Evolutionary conservation across 345 rosid genomes (phyloP), one percentile per base, ranked within the genome.

Genomic region (Lepidium africanum): DNA sequence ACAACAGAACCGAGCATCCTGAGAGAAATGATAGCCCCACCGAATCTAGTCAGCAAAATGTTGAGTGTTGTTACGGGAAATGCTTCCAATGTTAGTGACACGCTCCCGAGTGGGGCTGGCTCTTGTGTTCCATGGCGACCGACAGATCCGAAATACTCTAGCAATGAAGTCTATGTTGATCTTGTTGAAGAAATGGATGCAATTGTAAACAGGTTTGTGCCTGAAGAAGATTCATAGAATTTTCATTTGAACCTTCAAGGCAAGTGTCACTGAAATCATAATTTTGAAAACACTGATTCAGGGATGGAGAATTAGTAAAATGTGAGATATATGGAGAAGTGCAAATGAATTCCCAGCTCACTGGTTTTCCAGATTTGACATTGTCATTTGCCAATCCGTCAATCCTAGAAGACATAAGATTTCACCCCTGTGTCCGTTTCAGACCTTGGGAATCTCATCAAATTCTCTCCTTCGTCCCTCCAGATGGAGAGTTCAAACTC

Each of bases 161-260:
- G 81, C 69, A 87, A 89, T 58, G 96, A 89, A 84, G 96, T 91
- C 52, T 86, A 88, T 62, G 95, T 94, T 6, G 96, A 94, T 71
- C 96, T 94, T 3, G 93, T 85, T 36, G 96, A 94, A 81, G 93
- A 89, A 85, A 84, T 94, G 96, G 99, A 94, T 81, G 91, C 96
- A 11, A 77, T 79, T 73, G 76, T 87, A 46, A 89, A 89, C 84
- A 89, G 97, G 96, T 91, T 39, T 66, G 49, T 59, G 17, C 56
- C 13, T 54, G 21, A 37, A 54, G 12, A 63, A 36, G 7, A 35
- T n/a, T 43, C 12, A 11, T 19, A 21, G 60, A 39, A 51, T 41
- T 13, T 14, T 71, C 33, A 10, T 35, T 37, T 36, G 32, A 23
- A 38, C 19, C 5, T 27, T 25, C 15, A 15, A 17, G 67, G 6